Evolutionary conservation across 345 rosid genomes (phyloP).

Genomic region (Dovyalis caffra): DNA sequence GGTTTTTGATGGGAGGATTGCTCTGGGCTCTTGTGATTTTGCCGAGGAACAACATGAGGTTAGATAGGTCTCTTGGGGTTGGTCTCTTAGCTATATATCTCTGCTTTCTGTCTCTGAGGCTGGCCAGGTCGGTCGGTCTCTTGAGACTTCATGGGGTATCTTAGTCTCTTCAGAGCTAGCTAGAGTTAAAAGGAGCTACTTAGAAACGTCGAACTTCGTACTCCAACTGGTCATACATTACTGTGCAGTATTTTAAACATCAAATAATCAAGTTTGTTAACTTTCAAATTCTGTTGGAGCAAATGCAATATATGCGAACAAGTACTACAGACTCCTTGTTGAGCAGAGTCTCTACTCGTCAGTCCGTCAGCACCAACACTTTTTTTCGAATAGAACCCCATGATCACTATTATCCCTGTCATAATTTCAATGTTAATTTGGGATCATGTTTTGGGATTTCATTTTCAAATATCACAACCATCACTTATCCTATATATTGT

Average conservation of each 20-base stretch:
- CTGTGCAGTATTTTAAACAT: not conserved
- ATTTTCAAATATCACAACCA: not conserved
- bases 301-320: not conserved
- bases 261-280: not conserved
- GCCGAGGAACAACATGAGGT: conserved; percentile 67
- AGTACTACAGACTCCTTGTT: not conserved
- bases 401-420: not conserved
- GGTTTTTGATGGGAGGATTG: conserved; percentile 63
- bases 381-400: not conserved
- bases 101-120: conserved; percentile 61
- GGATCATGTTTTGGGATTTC: not conserved
- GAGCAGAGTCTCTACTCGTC: too few relatives aligned
- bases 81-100: conserved; percentile 76
- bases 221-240: not conserved
- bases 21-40: conserved; percentile 80
- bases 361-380: too few relatives aligned
- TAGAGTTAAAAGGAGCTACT: not conserved
- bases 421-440: not conserved
- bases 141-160: conserved; percentile 19
- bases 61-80: conserved; percentile 57
- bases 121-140: conserved; percentile 41
- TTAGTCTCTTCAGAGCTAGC: not conserved
- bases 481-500: not conserved
- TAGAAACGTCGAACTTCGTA: conserved; percentile 8
- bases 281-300: not conserved